Conservation (phyloP, 768 basidiomycete species). For the Hypholoma fasciculare region DNA sequence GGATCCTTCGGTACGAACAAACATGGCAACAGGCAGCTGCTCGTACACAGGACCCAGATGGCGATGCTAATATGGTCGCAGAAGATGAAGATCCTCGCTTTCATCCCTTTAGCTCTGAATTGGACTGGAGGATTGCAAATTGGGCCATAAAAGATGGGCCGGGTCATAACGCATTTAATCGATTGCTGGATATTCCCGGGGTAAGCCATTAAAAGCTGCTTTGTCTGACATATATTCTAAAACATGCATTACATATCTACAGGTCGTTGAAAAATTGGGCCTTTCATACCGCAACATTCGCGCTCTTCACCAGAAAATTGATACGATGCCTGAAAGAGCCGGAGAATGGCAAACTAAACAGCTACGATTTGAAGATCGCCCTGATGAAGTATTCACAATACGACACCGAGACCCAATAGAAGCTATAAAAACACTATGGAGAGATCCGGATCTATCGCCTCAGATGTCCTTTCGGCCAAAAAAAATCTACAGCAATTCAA, state of each 20-base stretch:
- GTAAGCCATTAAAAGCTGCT: constrained; percentile 9
- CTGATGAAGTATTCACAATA: constrained; percentile 18
- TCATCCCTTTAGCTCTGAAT: constrained; percentile 23
- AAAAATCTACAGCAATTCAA: constrained; percentile 20
- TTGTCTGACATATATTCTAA: neutral
- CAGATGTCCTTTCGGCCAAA: constrained; percentile 25
- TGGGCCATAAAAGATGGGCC: constrained; percentile 27
- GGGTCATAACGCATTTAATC: constrained; percentile 26
- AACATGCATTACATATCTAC: no score
- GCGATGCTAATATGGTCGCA: neutral
- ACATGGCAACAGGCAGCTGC: neutral
- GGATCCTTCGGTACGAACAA: neutral
- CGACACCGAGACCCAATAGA: constrained; percentile 27
- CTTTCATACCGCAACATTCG: constrained; percentile 25
- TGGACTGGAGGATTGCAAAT: constrained; percentile 26
- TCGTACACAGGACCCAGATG: neutral
- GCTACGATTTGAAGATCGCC: constrained; percentile 22
- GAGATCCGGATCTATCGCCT: constrained; percentile 26
- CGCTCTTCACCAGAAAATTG: constrained; percentile 23
- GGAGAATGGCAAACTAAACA: constrained; percentile 20
- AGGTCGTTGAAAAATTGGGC: constrained; percentile 13
- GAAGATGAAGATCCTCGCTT: constrained; percentile 8
- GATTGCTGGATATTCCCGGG: constrained; percentile 24
- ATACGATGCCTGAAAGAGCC: constrained; percentile 24
- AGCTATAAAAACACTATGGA: constrained; percentile 27